phyloP scores from a whole-genome alignment of 345 rosid genomes.

The Murraya koenigii region DNA sequence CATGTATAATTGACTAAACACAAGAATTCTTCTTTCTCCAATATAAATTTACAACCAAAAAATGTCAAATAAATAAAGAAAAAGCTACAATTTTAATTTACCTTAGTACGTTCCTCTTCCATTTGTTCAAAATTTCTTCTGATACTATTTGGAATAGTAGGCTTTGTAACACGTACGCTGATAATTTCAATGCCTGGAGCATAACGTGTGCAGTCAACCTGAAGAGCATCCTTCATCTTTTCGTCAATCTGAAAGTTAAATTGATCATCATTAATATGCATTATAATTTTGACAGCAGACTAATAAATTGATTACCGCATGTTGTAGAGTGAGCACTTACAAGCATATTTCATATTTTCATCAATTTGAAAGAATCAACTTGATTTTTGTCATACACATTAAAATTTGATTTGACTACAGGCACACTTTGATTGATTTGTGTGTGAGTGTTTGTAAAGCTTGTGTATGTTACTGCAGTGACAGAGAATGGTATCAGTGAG shows the following conservation, averaged over 20 bases:
- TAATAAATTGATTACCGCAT: background rate
- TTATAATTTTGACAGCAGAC: background rate
- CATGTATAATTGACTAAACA: background rate
- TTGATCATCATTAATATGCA: constrained; percentile 6
- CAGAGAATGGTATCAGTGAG: background rate
- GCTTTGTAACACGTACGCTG: constrained; percentile 93
- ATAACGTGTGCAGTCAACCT: constrained; percentile 80
- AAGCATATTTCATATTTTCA: background rate
- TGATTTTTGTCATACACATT: background rate
- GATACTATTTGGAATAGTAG: constrained; percentile 73
- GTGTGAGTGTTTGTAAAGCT: background rate
- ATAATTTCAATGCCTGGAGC: constrained; percentile 93
- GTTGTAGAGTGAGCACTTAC: background rate
- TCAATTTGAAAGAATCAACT: background rate
- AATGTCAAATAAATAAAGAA: background rate
- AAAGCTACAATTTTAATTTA: constrained; percentile 15
- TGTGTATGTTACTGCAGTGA: background rate
- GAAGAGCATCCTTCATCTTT: constrained; percentile 95
- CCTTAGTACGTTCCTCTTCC: constrained; percentile 98
- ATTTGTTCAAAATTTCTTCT: constrained; percentile 79
- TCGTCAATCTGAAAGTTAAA: constrained; percentile 69
- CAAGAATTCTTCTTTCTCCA: background rate
- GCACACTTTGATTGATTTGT: background rate
- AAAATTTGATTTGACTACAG: background rate
- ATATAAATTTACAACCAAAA: background rate